These are phyloP conservation scores for Cryptococcus deneoformans DNA, from an alignment of 1,284 basidiomycete genomes.

Conservation along the genomic window DNA sequence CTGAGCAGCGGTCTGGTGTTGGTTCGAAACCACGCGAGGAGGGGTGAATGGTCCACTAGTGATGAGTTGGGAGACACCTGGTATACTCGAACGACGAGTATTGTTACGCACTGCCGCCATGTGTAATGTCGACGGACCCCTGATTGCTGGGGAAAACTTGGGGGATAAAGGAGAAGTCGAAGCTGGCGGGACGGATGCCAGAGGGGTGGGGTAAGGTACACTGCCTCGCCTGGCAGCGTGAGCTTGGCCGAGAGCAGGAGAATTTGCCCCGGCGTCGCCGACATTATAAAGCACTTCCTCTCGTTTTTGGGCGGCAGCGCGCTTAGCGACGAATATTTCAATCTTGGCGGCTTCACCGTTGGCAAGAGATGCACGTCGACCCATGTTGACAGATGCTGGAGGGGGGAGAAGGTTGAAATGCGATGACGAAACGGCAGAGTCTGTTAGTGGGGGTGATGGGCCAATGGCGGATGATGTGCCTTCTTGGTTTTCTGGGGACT, in stretches of 20 bases:
- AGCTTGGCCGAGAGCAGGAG: constrained; percentile 25
- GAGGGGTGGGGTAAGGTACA: constrained; percentile 41
- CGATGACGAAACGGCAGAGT: neutral
- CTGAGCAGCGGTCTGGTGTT: constrained; percentile 10
- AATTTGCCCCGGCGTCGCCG: neutral
- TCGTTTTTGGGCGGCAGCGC: constrained; percentile 14
- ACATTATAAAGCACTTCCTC: neutral
- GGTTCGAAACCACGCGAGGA: constrained; percentile 28
- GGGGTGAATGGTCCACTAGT: constrained; percentile 43
- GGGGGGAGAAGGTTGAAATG: neutral
- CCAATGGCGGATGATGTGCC: neutral
- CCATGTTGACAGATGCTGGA: constrained; percentile 20
- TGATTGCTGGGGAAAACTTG: constrained; percentile 31
- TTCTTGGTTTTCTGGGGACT: neutral
- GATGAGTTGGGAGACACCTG: constrained; percentile 35
- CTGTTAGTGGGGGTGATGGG: neutral
- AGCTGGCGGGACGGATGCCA: constrained; percentile 3
- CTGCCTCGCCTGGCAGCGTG: constrained; percentile 32
- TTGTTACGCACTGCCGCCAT: constrained; percentile 45
- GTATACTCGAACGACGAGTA: constrained; percentile 37
- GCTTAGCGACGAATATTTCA: constrained; percentile 31
- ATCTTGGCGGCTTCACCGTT: constrained; percentile 38
- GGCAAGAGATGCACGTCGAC: constrained; percentile 33
- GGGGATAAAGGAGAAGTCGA: constrained; percentile 11
- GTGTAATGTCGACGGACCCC: constrained; percentile 32